These are phyloP conservation scores for Galerina sulciceps DNA, from an alignment of 768 basidiomycete genomes.

Conservation along the genomic window DNA sequence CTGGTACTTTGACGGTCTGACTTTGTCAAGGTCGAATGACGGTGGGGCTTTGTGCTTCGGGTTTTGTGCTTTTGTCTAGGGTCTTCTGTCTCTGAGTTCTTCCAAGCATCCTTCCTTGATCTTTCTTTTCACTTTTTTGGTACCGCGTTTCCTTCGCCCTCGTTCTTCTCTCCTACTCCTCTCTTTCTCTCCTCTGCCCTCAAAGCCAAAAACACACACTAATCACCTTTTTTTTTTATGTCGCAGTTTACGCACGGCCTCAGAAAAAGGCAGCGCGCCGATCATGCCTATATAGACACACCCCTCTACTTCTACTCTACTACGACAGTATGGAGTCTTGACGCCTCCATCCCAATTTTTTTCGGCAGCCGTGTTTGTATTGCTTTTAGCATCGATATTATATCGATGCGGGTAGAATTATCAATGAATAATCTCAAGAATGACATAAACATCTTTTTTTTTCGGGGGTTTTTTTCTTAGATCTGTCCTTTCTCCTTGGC, in stretches of 20 bases:
- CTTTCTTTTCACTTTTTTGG: not conserved
- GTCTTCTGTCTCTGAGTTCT: too few relatives aligned
- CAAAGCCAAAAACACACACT: not conserved
- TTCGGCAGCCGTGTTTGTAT: not conserved
- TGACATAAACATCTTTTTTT: too few relatives aligned
- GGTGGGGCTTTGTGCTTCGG: too few relatives aligned
- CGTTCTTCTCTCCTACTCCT: not conserved
- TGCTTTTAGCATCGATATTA: too few relatives aligned
- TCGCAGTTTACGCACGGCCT: slow-evolving; percentile 68
- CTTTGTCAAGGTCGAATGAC: too few relatives aligned
- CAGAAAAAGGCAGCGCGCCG: slow-evolving; percentile 74
- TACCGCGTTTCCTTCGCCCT: too few relatives aligned
- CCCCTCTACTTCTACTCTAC: not conserved
- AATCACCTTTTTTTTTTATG: not conserved
- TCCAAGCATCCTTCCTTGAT: not conserved
- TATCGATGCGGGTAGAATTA: too few relatives aligned
- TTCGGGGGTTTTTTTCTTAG: too few relatives aligned
- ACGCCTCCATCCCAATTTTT: not conserved
- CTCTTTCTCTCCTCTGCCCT: not conserved
- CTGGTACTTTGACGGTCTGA: not conserved
- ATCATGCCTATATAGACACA: slow-evolving; percentile 54
- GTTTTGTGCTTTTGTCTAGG: too few relatives aligned
- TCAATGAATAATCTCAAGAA: too few relatives aligned
- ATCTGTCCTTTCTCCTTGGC: too few relatives aligned
- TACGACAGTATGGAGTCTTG: too few relatives aligned